Conservation (phyloP, 306 rosid genomes). For the Cicer cuneatum region DNA sequence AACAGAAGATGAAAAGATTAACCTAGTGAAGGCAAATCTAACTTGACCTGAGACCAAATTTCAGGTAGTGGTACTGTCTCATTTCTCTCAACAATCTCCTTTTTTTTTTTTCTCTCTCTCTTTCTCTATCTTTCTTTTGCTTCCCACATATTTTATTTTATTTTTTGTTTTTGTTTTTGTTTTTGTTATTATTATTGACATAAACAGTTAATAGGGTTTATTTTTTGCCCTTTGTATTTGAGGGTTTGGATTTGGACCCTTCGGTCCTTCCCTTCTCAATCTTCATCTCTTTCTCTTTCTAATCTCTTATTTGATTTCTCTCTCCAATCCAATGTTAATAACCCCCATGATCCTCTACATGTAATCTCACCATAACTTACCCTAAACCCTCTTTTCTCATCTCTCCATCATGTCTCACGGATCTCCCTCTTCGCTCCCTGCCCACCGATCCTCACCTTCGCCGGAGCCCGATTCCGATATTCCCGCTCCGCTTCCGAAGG, state of each 20-base stretch:
- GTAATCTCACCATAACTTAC: constrained; percentile 59
- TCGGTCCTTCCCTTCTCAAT: constrained; percentile 50
- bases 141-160: constrained; percentile 5
- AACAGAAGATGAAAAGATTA: constrained; percentile 5
- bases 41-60: constrained; percentile 39
- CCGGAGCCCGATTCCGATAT: constrained; percentile 57
- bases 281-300: constrained; percentile 3
- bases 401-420: constrained; percentile 69
- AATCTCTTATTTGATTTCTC: constrained; percentile 19
- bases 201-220: constrained; percentile 26
- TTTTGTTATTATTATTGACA: constrained; percentile 1
- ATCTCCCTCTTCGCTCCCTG: constrained; percentile 65
- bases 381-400: constrained; percentile 53
- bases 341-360: constrained; percentile 59
- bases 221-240: constrained; percentile 35
- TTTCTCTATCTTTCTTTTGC: not conserved
- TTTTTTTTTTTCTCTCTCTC: not conserved
- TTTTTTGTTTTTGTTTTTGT: constrained; percentile 9
- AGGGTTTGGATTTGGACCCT: constrained; percentile 63
- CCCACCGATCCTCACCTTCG: constrained; percentile 61
- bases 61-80: constrained; percentile 47
- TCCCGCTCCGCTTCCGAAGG: constrained; percentile 51
- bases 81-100: not conserved
- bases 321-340: constrained; percentile 57
- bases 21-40: constrained; percentile 46